Percentiles rank a stretch among this genome's conserved stretches.
Evolutionary conservation across 768 basidiomycete genomes (phyloP).

Genomic region (Pleurotus giganteus): DNA sequence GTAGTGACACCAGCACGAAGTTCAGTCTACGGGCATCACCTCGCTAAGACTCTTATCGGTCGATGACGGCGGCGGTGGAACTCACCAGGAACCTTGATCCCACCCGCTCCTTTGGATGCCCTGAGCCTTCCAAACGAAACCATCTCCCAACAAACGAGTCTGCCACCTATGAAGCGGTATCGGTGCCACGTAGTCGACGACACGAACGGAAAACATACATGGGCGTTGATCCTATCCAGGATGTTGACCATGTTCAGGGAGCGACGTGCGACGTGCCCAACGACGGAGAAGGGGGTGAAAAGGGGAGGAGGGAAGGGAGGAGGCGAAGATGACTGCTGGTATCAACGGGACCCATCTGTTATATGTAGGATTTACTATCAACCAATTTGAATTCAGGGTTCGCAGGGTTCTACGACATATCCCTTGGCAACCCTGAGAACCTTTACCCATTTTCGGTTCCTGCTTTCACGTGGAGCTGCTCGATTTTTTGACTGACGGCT

Average conservation of each 20-base stretch:
- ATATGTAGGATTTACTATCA: conserved; percentile 9
- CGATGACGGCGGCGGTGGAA: neutral
- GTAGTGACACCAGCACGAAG: conserved; percentile 78
- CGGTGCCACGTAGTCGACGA: neutral
- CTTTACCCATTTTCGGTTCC: neutral
- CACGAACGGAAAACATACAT: conserved; percentile 20
- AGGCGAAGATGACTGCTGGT: neutral
- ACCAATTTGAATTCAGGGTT: neutral
- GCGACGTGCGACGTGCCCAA: conserved; percentile 8
- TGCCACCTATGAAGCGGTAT: conserved; percentile 34
- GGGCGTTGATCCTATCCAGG: conserved; percentile 23
- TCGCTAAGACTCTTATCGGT: neutral
- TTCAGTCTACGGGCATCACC: conserved; percentile 51
- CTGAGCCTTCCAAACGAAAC: conserved; percentile 74
- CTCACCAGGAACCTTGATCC: conserved; percentile 62
- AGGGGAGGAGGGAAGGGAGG: neutral
- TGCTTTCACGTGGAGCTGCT: no score
- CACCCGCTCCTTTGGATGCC: conserved; percentile 56
- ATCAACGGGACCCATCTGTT: conserved; percentile 1
- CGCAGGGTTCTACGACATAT: neutral
- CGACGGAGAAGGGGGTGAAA: conserved; percentile 1
- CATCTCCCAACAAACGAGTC: conserved; percentile 53
- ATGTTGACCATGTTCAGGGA: conserved; percentile 20
- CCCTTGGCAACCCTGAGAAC: neutral
- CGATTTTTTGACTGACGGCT: no score